phyloP scores from a whole-genome alignment of 2,329 filamentous ascomycete genomes.

The Paecilomyces sp. region DNA sequence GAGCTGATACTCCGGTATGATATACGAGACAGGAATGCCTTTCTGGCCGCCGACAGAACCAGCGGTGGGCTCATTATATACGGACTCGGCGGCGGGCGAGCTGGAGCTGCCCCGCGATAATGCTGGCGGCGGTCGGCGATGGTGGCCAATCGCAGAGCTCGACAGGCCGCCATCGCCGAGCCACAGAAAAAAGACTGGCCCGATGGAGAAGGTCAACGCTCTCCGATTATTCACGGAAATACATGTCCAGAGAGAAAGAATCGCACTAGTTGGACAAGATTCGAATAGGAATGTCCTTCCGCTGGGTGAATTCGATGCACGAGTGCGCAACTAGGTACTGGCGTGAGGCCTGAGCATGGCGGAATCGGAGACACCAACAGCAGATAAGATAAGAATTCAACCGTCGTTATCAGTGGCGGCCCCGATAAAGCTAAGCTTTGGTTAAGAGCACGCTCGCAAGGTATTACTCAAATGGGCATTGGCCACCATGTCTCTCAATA shows the following conservation, averaged over 20 bases:
- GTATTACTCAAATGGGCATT: not conserved
- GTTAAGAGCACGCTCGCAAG: not conserved
- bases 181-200: not conserved
- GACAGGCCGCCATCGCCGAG: not conserved
- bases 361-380: not conserved
- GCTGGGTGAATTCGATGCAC: not conserved
- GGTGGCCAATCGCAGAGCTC: slow-evolving; percentile 13
- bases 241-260: not conserved
- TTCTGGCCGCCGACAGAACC: not conserved
- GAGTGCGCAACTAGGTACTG: too few relatives aligned
- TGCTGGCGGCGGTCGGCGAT: slow-evolving; percentile 17
- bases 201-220: not conserved
- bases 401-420: not conserved
- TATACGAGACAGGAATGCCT: not conserved
- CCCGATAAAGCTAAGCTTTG: not conserved
- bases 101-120: slow-evolving; percentile 15
- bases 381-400: not conserved
- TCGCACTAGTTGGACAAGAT: too few relatives aligned
- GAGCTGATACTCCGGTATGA: not conserved
- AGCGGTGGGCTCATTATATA: not conserved
- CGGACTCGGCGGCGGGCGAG: not conserved
- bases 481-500: too few relatives aligned
- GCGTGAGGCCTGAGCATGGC: not conserved
- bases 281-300: not conserved
- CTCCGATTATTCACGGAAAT: not conserved